Percentiles rank a stretch among this genome's conserved stretches.
Evolutionary conservation across 2,329 filamentous ascomycete genomes (phyloP).

Genomic region (Apiospora aurea): DNA sequence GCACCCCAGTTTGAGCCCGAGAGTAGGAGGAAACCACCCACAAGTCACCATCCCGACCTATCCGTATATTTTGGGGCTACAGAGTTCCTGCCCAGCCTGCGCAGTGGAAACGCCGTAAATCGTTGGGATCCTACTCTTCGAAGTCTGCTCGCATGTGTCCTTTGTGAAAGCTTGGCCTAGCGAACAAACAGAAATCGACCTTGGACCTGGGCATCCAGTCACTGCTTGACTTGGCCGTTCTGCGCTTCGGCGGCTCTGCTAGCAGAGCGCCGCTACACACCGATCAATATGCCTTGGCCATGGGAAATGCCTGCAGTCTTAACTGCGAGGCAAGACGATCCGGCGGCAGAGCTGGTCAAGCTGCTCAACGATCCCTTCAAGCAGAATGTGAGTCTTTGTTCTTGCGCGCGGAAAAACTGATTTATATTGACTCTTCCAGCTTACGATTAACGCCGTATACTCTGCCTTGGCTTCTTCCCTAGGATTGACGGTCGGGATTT

Average conservation of each 20-base stretch:
- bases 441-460: conserved; percentile 69
- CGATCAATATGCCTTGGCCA: conserved; percentile 9
- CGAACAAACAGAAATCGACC: background rate
- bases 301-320: conserved; percentile 26
- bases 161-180: background rate
- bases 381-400: conserved; percentile 47
- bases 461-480: conserved; percentile 83
- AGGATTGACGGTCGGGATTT: conserved; percentile 75
- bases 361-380: conserved; percentile 60
- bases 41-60: background rate
- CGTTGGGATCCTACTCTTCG: background rate
- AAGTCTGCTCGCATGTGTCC: background rate
- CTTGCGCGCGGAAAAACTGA: background rate
- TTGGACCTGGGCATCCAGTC: background rate
- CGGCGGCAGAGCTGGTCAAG: conserved; percentile 53
- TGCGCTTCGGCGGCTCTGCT: conserved; percentile 9
- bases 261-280: conserved; percentile 15
- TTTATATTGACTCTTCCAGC: conserved; percentile 39
- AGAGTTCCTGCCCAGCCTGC: background rate
- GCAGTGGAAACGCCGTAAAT: background rate
- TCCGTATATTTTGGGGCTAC: background rate
- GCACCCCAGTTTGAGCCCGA: background rate
- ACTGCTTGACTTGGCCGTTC: background rate
- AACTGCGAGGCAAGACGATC: conserved; percentile 36
- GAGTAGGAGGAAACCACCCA: background rate